These are phyloP conservation scores for Rutstroemia sp. DNA, from an alignment of 2,329 filamentous ascomycete species.

Conservation along the genomic window DNA sequence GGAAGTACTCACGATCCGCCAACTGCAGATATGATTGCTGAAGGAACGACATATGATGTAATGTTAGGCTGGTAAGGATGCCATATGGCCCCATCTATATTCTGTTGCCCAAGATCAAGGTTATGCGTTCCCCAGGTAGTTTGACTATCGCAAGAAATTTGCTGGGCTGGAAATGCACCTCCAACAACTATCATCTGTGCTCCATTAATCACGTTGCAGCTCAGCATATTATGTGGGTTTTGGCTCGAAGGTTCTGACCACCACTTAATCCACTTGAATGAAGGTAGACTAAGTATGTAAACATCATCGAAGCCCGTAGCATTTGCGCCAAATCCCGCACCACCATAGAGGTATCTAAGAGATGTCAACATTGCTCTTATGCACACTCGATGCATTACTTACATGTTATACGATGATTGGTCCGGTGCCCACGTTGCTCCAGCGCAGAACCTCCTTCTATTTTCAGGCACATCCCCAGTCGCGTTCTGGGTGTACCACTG, in stretches of 20 bases:
- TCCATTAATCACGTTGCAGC: slow-evolving; percentile 44
- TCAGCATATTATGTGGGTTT: slow-evolving; percentile 45
- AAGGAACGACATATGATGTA: slow-evolving; percentile 47
- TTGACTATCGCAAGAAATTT: slow-evolving; percentile 43
- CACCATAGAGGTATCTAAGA: slow-evolving; percentile 53
- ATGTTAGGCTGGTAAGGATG: slow-evolving; percentile 42
- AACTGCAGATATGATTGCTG: slow-evolving; percentile 41
- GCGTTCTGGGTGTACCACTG: slow-evolving; percentile 55
- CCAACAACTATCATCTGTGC: slow-evolving; percentile 58
- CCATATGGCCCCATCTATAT: slow-evolving; percentile 41
- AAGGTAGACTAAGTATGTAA: slow-evolving; percentile 54
- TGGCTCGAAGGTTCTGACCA: slow-evolving; percentile 33
- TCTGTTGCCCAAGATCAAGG: slow-evolving; percentile 45
- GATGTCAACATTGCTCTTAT: slow-evolving; percentile 9
- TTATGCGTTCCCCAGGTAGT: slow-evolving; percentile 49
- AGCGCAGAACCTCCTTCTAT: slow-evolving; percentile 52
- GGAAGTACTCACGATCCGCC: slow-evolving; percentile 35
- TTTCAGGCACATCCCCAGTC: slow-evolving; percentile 42
- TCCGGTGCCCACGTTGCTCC: slow-evolving; percentile 53
- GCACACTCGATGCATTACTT: slow-evolving; percentile 22
- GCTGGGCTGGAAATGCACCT: slow-evolving; percentile 44
- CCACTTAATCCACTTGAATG: slow-evolving; percentile 56
- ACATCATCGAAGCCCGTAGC: slow-evolving; percentile 51
- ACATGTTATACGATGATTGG: slow-evolving; percentile 58
- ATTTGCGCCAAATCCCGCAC: slow-evolving; percentile 39